A percentile compares a stretch with the other conserved stretches of the same genome.
Conservation (phyloP, 2,329 filamentous ascomycete species). For the Paraconiothyrium sp. region DNA sequence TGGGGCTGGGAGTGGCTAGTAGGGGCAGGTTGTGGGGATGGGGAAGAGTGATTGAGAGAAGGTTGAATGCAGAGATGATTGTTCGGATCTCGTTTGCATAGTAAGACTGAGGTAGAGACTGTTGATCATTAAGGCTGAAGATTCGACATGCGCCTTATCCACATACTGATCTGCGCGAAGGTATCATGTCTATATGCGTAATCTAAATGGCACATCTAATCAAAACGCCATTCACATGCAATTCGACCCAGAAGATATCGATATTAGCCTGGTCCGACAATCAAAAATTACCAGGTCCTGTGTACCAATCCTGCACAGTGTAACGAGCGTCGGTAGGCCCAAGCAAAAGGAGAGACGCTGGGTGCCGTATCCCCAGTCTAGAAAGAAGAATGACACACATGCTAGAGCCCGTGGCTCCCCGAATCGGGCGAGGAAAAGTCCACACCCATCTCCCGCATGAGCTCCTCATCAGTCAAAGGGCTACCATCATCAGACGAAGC, state of each 20-base stretch:
- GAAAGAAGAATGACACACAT: too few relatives aligned
- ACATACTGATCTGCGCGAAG: not conserved
- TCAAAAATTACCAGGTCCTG: not conserved
- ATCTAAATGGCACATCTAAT: not conserved
- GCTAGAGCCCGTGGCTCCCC: too few relatives aligned
- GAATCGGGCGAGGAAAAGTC: not conserved
- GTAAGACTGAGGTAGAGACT: not conserved
- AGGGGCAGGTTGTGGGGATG: constrained; percentile 36
- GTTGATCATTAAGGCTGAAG: not conserved
- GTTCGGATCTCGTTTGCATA: not conserved
- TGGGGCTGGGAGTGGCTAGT: constrained; percentile 35
- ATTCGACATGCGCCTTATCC: not conserved
- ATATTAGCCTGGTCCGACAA: not conserved
- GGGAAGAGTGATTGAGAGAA: constrained; percentile 44
- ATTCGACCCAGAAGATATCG: not conserved
- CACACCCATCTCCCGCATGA: not conserved
- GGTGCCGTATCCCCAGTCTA: too few relatives aligned
- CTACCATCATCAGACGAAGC: not conserved
- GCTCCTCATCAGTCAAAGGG: not conserved
- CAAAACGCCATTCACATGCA: constrained; percentile 2
- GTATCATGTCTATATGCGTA: not conserved
- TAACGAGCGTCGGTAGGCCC: not conserved
- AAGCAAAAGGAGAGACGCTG: too few relatives aligned
- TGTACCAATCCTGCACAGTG: not conserved
- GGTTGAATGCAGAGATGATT: too few relatives aligned